Evolutionary conservation across 371 early-diverging fungal species (phyloP).

Genomic region (Rhizomucor pusillus): DNA sequence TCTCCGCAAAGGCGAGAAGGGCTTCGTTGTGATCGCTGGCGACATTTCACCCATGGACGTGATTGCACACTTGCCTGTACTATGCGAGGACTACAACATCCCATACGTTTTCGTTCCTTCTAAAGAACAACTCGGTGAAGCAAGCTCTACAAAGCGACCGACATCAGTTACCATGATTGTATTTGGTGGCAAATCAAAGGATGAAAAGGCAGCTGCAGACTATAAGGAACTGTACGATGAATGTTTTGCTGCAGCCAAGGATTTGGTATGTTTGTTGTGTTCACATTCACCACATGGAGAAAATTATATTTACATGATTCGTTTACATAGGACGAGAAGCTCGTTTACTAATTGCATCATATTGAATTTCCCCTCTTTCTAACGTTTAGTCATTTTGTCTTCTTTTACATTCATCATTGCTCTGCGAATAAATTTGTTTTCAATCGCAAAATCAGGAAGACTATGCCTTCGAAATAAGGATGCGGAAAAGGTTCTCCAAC

Average conservation of each 20-base stretch:
- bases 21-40: constrained; percentile 93
- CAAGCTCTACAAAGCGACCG: constrained; percentile 92
- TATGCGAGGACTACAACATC: constrained; percentile 92
- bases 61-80: constrained; percentile 95
- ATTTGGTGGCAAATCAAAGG: constrained; percentile 72
- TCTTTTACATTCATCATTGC: no score
- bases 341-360: constrained; percentile 7
- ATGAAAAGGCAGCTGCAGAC: constrained; percentile 65
- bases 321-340: constrained; percentile 2
- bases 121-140: constrained; percentile 90
- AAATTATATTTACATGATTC: background rate
- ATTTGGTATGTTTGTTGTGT: constrained; percentile 48
- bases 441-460: no score
- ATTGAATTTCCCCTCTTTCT: no score
- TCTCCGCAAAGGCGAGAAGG: constrained; percentile 94
- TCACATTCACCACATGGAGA: background rate
- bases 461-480: no score
- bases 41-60: constrained; percentile 98
- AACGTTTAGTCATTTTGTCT: no score
- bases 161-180: constrained; percentile 91
- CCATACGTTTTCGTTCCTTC: constrained; percentile 93
- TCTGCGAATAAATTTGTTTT: no score
- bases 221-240: constrained; percentile 85
- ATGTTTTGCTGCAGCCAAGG: constrained; percentile 65
- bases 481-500: no score